phyloP scores from a whole-genome alignment of 495 filamentous ascomycete species.

The Trichoderma reesei region DNA sequence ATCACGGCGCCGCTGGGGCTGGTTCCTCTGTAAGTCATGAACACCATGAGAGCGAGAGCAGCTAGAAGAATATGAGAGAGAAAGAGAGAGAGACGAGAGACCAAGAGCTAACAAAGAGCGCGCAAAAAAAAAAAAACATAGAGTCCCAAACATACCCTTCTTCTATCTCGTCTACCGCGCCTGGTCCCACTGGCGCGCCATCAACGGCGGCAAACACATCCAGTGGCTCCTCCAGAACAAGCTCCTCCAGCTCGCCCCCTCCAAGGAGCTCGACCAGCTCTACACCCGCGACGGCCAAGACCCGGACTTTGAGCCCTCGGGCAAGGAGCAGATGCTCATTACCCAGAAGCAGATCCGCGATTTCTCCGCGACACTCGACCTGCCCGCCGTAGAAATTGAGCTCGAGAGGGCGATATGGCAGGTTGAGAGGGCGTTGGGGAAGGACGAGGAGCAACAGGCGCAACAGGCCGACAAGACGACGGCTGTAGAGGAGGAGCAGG shows the following conservation, averaged over 20 bases:
- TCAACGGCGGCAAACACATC: conserved; percentile 76
- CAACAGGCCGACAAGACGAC: conserved; percentile 8
- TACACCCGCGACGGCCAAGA: conserved; percentile 44
- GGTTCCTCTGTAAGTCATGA: conserved; percentile 67
- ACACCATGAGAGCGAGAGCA: no score
- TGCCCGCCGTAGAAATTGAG: conserved; percentile 80
- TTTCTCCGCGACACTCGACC: conserved; percentile 59
- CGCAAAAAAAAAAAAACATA: conserved; percentile 21
- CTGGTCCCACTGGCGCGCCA: conserved; percentile 60
- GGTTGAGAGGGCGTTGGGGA: conserved; percentile 57
- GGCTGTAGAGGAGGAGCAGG: not conserved
- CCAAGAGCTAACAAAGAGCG: no score
- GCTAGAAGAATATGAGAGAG: not conserved
- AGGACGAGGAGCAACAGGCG: conserved; percentile 26
- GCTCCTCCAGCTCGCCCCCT: conserved; percentile 54
- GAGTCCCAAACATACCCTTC: conserved; percentile 92
- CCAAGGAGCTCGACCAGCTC: conserved; percentile 55
- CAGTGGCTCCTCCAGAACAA: conserved; percentile 66
- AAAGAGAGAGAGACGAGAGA: no score
- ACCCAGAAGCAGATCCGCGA: conserved; percentile 49
- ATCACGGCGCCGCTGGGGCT: conserved; percentile 72
- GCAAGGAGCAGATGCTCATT: conserved; percentile 49
- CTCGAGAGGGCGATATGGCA: conserved; percentile 84
- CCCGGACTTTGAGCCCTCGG: conserved; percentile 17
- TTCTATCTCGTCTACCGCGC: conserved; percentile 85